Conservation (phyloP, 169 alveolate genomes). For the Plasmodium vinckei region DNA sequence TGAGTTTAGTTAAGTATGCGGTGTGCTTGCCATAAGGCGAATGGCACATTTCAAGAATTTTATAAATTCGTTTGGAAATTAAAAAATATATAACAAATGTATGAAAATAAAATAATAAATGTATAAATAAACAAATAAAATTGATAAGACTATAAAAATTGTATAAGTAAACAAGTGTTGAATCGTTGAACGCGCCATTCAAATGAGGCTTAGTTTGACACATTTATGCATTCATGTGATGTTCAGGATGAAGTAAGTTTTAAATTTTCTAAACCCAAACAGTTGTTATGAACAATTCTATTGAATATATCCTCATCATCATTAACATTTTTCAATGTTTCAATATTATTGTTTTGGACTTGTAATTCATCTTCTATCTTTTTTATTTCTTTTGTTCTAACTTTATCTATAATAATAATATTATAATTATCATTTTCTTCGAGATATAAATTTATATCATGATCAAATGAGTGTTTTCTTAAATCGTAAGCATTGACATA, state of each 20-base stretch:
- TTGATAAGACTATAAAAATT: no score
- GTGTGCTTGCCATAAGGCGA: no score
- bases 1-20: no score
- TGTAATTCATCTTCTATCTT: conserved; percentile 58
- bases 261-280: conserved; percentile 43
- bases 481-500: conserved; percentile 71
- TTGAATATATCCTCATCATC: conserved; percentile 40
- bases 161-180: no score
- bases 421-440: conserved; percentile 64
- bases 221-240: background rate
- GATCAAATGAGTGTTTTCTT: conserved; percentile 63
- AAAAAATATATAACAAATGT: no score
- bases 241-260: conserved; percentile 2
- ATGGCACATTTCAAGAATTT: no score
- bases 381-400: conserved; percentile 46
- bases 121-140: no score
- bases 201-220: no score
- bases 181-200: no score
- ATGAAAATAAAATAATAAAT: no score
- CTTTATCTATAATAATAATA: conserved; percentile 68
- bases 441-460: conserved; percentile 29
- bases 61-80: no score
- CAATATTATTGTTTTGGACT: conserved; percentile 55
- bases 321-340: conserved; percentile 44
- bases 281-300: conserved; percentile 20